Percentiles rank a stretch among this genome's conserved stretches.
These are phyloP conservation scores for Ophiocordyceps camponoti-rufipedis DNA, from an alignment of 2,329 filamentous ascomycete genomes.

Conservation along the genomic window DNA sequence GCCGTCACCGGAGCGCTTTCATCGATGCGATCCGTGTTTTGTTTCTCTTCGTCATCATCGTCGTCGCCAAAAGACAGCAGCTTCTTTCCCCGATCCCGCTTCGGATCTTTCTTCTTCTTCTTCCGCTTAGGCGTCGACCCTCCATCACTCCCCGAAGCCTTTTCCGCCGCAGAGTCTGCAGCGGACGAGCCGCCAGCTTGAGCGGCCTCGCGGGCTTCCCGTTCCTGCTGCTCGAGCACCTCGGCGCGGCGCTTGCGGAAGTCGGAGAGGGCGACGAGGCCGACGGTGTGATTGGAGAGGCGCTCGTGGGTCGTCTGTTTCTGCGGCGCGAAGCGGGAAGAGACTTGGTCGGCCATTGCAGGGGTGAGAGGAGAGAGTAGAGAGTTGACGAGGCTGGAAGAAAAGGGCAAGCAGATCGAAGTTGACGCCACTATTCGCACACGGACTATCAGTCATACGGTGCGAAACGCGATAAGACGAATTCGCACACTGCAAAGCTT, in stretches of 20 bases:
- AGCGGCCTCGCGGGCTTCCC: conserved; percentile 51
- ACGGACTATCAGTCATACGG: no score
- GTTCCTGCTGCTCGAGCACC: conserved; percentile 78
- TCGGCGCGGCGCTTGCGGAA: conserved; percentile 93
- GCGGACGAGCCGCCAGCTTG: conserved; percentile 26
- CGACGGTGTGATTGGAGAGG: conserved; percentile 73
- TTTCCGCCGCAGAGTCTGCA: conserved; percentile 29
- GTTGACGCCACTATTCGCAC: no score
- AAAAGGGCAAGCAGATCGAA: not conserved
- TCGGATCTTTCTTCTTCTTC: conserved; percentile 23
- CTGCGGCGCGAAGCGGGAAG: conserved; percentile 55
- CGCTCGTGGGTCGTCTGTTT: conserved; percentile 63
- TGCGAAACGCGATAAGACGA: no score
- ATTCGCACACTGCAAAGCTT: no score
- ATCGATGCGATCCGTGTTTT: no score
- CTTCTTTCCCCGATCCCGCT: conserved; percentile 20
- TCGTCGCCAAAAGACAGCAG: conserved; percentile 50
- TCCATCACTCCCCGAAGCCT: conserved; percentile 15
- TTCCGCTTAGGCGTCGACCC: conserved; percentile 8
- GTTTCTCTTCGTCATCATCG: conserved; percentile 21
- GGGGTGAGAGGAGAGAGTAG: not conserved
- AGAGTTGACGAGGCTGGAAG: not conserved
- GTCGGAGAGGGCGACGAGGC: conserved; percentile 78
- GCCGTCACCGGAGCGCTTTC: no score
- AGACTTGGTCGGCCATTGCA: conserved; percentile 21